Conservation (phyloP, 2,329 filamentous ascomycete genomes). For the Neoscytalidium dimidiatum region DNA sequence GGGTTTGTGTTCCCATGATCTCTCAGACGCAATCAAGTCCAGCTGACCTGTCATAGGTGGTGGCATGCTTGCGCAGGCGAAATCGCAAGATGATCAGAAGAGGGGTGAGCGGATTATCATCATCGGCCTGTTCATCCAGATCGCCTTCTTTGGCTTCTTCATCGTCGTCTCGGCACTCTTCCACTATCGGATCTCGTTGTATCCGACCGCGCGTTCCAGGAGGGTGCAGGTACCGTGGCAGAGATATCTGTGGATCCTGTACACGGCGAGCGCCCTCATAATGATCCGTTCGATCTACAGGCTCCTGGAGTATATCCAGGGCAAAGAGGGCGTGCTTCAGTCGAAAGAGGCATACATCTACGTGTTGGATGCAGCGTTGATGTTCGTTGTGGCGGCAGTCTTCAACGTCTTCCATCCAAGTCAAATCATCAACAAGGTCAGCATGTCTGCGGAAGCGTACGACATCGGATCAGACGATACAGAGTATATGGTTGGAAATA, state of each 20-base stretch:
- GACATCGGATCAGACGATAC: neutral
- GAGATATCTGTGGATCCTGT: slow-evolving; percentile 46
- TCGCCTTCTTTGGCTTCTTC: slow-evolving; percentile 55
- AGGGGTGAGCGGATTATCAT: slow-evolving; percentile 48
- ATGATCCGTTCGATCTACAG: slow-evolving; percentile 52
- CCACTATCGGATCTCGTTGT: slow-evolving; percentile 27
- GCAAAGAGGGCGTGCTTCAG: slow-evolving; percentile 48
- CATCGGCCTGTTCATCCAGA: slow-evolving; percentile 52
- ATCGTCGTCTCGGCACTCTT: slow-evolving; percentile 37
- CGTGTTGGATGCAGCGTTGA: slow-evolving; percentile 50
- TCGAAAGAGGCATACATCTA: slow-evolving; percentile 49
- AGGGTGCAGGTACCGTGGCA: slow-evolving; percentile 22
- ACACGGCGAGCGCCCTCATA: slow-evolving; percentile 48
- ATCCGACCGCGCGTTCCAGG: slow-evolving; percentile 23
- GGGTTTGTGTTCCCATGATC: neutral
- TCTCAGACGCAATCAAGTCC: no score
- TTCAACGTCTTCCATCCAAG: slow-evolving; percentile 43
- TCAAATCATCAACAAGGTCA: slow-evolving; percentile 23
- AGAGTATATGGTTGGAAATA: neutral
- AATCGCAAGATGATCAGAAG: neutral
- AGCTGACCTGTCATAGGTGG: slow-evolving; percentile 9
- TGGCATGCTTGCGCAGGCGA: slow-evolving; percentile 11
- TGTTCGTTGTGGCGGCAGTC: slow-evolving; percentile 45
- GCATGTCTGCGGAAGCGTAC: neutral
- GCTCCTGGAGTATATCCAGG: slow-evolving; percentile 51